Conservation (phyloP, 129 eudicot species). For the Artemisia annua region DNA sequence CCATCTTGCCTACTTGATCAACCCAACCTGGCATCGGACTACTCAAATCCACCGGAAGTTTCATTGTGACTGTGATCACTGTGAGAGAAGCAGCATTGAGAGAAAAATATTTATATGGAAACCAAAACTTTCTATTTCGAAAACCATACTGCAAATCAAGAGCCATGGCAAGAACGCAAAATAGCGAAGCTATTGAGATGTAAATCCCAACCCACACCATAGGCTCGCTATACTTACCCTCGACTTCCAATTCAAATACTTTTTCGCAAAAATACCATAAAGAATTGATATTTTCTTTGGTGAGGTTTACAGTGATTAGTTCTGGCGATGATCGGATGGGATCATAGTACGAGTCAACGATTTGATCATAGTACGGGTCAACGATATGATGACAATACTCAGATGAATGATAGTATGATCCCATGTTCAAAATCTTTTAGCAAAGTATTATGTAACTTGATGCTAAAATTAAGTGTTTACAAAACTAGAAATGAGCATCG, state of each 20-base stretch:
- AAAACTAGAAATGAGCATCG: too few relatives aligned
- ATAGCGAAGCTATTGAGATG: not conserved
- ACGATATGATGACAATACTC: not conserved
- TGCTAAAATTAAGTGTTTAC: not conserved
- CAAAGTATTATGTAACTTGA: not conserved
- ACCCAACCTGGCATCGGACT: conserved; percentile 8
- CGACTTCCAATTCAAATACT: not conserved
- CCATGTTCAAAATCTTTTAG: not conserved
- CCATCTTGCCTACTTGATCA: conserved; percentile 27
- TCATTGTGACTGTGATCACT: conserved; percentile 30
- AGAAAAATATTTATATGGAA: conserved; percentile 22
- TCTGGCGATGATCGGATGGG: not conserved
- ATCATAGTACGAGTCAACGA: not conserved
- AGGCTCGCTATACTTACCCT: not conserved
- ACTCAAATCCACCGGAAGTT: conserved; percentile 39
- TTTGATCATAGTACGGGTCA: too few relatives aligned
- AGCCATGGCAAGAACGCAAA: conserved; percentile 4
- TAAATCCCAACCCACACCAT: conserved; percentile 11
- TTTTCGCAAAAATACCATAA: not conserved
- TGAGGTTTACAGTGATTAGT: not conserved
- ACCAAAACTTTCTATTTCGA: not conserved
- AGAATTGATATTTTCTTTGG: not conserved
- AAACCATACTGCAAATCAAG: not conserved
- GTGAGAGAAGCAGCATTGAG: conserved; percentile 48
- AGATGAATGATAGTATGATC: not conserved